phyloP scores from a whole-genome alignment of 495 filamentous ascomycete genomes.

The Aspergillus haitiensis region DNA sequence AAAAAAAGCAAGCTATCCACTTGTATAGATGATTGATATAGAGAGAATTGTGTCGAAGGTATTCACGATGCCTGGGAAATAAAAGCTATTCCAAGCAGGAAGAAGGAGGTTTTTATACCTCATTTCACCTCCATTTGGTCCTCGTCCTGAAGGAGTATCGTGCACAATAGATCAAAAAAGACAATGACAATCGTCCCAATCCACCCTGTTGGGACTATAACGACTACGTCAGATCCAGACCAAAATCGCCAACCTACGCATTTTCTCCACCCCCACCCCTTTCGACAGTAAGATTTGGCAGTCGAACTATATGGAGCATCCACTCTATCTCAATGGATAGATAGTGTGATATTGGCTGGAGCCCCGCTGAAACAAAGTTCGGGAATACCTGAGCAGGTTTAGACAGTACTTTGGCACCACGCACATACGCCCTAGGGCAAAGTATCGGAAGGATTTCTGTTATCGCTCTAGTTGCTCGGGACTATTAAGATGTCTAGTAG shows the following conservation, averaged over 20 bases:
- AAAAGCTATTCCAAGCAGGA: background rate
- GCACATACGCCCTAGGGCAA: background rate
- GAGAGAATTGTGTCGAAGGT: background rate
- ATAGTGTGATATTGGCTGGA: background rate
- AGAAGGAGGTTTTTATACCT: conserved; percentile 6
- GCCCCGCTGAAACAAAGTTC: background rate
- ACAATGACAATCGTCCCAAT: background rate
- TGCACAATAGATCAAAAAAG: background rate
- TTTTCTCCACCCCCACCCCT: background rate
- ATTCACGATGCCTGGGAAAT: background rate
- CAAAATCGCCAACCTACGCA: background rate
- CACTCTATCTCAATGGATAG: background rate
- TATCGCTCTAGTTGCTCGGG: background rate
- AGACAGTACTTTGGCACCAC: background rate
- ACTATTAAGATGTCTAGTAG: background rate
- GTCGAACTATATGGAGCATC: background rate
- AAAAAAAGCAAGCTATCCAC: background rate
- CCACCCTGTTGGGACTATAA: background rate
- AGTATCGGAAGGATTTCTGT: background rate
- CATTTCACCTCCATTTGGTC: background rate
- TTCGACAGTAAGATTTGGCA: background rate
- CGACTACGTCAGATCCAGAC: background rate
- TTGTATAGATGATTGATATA: background rate
- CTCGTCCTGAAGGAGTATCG: background rate
- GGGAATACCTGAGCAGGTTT: background rate